Evolutionary conservation across 495 filamentous ascomycete species (phyloP).

Genomic region (Penicillium coprophilum): DNA sequence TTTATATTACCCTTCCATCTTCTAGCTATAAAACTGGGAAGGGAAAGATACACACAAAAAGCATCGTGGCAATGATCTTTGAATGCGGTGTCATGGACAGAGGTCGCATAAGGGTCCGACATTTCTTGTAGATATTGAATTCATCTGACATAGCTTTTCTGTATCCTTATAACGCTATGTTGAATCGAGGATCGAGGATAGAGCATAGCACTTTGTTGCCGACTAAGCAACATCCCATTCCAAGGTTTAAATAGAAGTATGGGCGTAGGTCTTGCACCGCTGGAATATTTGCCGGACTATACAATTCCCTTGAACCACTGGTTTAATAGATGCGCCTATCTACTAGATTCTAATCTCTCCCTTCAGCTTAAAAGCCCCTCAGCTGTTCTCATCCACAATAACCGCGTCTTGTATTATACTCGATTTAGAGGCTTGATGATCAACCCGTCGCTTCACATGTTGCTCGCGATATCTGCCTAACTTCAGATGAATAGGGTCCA

Average conservation of each 20-base stretch:
- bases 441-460: neutral
- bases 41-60: too few relatives aligned
- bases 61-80: too few relatives aligned
- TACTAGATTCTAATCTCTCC: neutral
- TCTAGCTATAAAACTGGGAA: too few relatives aligned
- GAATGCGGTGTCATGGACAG: too few relatives aligned
- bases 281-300: neutral
- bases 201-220: neutral
- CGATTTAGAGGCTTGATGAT: neutral
- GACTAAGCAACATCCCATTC: too few relatives aligned
- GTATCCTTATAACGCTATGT: too few relatives aligned
- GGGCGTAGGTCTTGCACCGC: neutral
- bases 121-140: too few relatives aligned
- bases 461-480: neutral
- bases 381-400: neutral
- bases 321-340: neutral
- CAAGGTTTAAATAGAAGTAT: neutral
- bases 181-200: neutral
- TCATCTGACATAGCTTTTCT: too few relatives aligned
- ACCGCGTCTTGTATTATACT: neutral
- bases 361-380: neutral
- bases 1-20: too few relatives aligned
- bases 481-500: neutral
- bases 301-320: neutral
- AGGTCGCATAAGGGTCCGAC: too few relatives aligned